Percentiles rank a stretch among this genome's conserved stretches.
Evolutionary conservation across 2,329 filamentous ascomycete genomes (phyloP).

Genomic region (Sclerotinia minor): DNA sequence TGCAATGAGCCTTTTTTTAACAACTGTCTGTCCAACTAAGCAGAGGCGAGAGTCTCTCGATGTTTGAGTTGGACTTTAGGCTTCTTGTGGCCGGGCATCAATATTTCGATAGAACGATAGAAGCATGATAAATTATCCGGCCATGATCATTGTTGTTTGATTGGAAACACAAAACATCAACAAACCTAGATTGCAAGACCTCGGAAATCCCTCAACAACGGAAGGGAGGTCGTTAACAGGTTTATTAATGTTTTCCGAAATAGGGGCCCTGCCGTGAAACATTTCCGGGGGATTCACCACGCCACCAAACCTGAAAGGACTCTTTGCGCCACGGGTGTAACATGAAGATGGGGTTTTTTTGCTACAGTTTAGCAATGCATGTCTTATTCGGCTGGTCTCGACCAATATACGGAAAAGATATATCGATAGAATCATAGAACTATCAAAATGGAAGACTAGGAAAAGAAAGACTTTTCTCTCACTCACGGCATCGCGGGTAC

Average conservation of each 20-base stretch:
- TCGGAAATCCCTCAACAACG: background rate
- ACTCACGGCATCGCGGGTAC: background rate
- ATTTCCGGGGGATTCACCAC: constrained; percentile 12
- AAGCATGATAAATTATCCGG: background rate
- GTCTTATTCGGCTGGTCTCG: constrained; percentile 5
- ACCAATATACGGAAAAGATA: constrained; percentile 2
- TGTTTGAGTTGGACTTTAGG: background rate
- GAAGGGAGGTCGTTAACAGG: constrained; percentile 1
- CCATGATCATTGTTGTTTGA: constrained; percentile 10
- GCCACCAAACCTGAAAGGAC: constrained; percentile 10
- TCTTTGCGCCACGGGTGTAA: constrained; percentile 17
- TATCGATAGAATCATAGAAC: background rate
- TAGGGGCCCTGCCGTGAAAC: constrained; percentile 18
- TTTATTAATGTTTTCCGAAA: constrained; percentile 6
- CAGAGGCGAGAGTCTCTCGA: background rate
- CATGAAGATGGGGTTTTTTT: constrained; percentile 6
- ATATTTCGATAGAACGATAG: background rate
- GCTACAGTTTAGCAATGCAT: background rate
- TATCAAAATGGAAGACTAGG: background rate
- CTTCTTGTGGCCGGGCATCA: background rate
- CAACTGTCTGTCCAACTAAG: constrained; percentile 5
- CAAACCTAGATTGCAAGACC: background rate
- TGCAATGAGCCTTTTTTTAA: constrained; percentile 12
- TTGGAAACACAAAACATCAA: background rate
- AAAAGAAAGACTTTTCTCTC: background rate